Evolutionary conservation across 78 protist genomes (phyloP).

Genomic region (Polysphondylium violaceum): DNA sequence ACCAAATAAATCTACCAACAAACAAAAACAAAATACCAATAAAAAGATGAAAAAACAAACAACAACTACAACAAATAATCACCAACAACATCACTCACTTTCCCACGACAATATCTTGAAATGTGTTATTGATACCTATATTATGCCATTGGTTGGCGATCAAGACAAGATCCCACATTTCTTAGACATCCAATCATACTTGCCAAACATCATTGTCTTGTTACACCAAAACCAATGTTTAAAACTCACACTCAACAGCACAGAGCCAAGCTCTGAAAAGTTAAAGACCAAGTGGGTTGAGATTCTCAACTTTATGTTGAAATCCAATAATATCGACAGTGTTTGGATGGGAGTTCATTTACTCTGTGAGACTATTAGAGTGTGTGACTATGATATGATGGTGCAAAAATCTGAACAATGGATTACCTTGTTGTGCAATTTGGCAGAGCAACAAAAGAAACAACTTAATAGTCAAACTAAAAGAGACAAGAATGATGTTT

Average conservation of each 20-base stretch:
- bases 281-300: constrained; percentile 18
- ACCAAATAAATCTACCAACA: too few species aligned
- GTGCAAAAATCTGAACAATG: constrained; percentile 1
- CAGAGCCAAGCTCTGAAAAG: background rate
- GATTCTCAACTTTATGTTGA: background rate
- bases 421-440: background rate
- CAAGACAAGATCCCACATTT: background rate
- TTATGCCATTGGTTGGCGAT: background rate
- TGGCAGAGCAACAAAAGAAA: constrained; percentile 17
- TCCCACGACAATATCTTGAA: constrained; percentile 17
- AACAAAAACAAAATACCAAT: too few species aligned
- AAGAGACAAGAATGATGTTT: background rate
- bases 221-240: constrained; percentile 26
- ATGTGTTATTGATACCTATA: constrained; percentile 34
- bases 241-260: background rate
- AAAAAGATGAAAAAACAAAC: too few species aligned
- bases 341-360: constrained; percentile 37
- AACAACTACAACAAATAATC: too few species aligned
- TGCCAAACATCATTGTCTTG: constrained; percentile 13
- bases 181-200: constrained; percentile 8
- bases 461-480: background rate
- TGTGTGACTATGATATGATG: constrained; percentile 47
- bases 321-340: background rate
- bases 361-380: constrained; percentile 55
- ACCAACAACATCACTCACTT: too few species aligned